phyloP scores from a whole-genome alignment of 2,329 filamentous ascomycete species.

The Pseudogymnoascus sp. region DNA sequence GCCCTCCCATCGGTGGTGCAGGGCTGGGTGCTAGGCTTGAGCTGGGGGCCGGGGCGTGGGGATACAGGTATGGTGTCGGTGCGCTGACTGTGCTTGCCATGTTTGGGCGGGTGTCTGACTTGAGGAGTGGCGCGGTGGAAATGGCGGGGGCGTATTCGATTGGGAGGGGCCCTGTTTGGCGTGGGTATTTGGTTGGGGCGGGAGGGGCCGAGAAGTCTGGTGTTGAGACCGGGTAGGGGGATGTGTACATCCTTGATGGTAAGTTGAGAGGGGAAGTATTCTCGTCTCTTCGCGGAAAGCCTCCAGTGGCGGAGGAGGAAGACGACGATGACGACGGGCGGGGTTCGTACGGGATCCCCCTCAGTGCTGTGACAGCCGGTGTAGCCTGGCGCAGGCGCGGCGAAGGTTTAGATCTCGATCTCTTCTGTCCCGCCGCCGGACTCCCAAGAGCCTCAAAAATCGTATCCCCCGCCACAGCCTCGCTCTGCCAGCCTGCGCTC shows the following conservation, averaged over 20 bases:
- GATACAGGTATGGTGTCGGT: not conserved
- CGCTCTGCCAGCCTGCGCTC: not conserved
- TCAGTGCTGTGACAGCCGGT: not conserved
- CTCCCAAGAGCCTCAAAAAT: not conserved
- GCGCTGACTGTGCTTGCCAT: not conserved
- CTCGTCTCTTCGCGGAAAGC: not conserved
- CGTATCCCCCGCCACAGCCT: not conserved
- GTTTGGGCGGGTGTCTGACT: not conserved
- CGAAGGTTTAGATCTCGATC: not conserved
- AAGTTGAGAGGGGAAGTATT: not conserved
- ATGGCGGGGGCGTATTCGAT: not conserved
- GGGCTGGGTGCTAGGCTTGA: not conserved
- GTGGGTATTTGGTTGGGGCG: not conserved
- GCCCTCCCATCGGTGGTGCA: not conserved
- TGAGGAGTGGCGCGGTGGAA: not conserved
- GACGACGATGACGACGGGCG: not conserved
- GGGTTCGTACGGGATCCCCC: not conserved
- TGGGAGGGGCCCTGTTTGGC: not conserved
- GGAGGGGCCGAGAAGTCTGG: not conserved
- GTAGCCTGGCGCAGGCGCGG: not conserved
- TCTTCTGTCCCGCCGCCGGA: not conserved
- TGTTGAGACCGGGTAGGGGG: not conserved
- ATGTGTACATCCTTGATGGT: not conserved
- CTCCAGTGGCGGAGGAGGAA: not conserved
- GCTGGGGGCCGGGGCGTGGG: not conserved